Evolutionary conservation across 225 moss, liverwort and hornwort genomes (phyloP), one percentile per base, ranked within the genome.

Genomic region (Polytrichum commune): DNA sequence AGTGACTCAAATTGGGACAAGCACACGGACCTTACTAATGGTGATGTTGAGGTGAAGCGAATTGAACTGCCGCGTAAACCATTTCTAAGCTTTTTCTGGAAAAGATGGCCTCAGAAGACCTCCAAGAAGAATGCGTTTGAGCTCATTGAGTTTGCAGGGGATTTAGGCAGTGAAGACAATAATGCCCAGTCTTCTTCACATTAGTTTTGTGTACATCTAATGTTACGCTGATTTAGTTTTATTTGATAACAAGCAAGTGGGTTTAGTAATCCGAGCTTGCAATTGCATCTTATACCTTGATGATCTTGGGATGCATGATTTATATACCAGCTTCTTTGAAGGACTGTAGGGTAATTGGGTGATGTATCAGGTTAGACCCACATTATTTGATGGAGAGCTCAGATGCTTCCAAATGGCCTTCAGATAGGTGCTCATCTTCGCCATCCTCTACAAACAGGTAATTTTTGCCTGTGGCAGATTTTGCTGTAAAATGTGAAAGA

Each of bases 61-160:
- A 74, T 27, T 62, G 86, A 86, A 67, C 67, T 70, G 24, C 77
- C 75, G 35, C 75, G 72, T 29, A 78, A 69, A 55, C 60, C 23
- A 16, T 62, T 67, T 64, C 72, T 35, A 30, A 75, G 27, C 53
- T 80, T 58, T 5, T 75, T 83, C 38, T 75, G 75, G 80, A 80
- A 72, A 53, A 8, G 72, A 55, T 72, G 80, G 73, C 83, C 74
- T 38, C 80, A 77, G 68, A 80, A 75, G 60, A 28, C 79, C 27
- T 54, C 29, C 67, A 77, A 61, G 46, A 79, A 77, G 70, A 80
- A 73, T 30, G 63, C 75, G 75, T 77, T 86, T 27, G 86, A 86
- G 80, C 75, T 86, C 3, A 75, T 67, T 73, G 86, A 86, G 66
- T 86, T 86, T 27, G 83, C 86, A 64, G 72, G 77, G 61, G 78